A percentile compares a stretch with the other conserved stretches of the same genome.
Conservation (phyloP, 495 filamentous ascomycete species). For the Penicillium paradoxum region DNA sequence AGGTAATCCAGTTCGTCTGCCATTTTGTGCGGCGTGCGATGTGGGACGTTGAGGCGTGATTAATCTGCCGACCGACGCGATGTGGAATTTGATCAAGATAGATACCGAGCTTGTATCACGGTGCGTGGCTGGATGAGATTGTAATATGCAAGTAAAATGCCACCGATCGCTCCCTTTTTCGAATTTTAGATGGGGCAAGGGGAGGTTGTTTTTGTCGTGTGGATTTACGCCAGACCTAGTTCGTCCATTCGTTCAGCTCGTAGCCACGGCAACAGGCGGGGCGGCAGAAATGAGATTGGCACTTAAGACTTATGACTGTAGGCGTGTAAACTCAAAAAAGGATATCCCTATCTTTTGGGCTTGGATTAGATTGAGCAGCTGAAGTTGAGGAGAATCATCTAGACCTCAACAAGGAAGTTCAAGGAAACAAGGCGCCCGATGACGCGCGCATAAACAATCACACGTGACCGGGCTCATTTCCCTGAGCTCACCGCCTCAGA, state of each 20-base stretch:
- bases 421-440: conserved; percentile 5
- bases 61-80: conserved; percentile 6
- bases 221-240: conserved; percentile 19
- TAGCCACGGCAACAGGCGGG: conserved; percentile 41
- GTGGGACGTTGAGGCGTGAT: conserved; percentile 1
- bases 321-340: background rate
- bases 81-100: background rate
- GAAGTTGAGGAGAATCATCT: background rate
- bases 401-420: background rate
- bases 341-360: background rate
- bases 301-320: background rate
- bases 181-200: conserved; percentile 14
- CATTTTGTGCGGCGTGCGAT: conserved; percentile 42
- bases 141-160: conserved; percentile 8
- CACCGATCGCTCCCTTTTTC: conserved; percentile 24
- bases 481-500: background rate
- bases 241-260: conserved; percentile 20
- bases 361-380: background rate
- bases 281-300: conserved; percentile 4
- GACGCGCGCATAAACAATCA: conserved; percentile 18
- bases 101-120: background rate
- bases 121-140: conserved; percentile 9
- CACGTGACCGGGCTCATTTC: conserved; percentile 7
- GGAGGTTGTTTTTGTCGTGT: conserved; percentile 24
- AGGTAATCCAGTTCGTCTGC: conserved; percentile 75